Base-by-base conservation (phyloP, 78 protist genomes). In the Dictyostelium capitatum region DNA sequence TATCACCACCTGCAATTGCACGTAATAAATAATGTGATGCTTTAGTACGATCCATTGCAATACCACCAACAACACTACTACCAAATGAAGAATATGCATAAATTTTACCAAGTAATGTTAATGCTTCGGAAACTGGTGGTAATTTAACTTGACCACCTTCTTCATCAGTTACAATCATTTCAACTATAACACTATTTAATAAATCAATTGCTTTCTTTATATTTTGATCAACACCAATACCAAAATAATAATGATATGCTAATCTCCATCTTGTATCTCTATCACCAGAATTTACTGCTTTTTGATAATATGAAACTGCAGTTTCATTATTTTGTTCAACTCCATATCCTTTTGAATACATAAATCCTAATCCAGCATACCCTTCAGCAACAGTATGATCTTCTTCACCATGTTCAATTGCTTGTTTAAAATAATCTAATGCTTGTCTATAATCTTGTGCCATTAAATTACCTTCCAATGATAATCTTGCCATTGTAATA, bases 401-500 rank as follows among this genome's bases (percentile, higher is more conserved):
- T 2, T 25, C 10, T 14, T 25, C 73, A 23, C 89, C 90, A 14
- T 82, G 80, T 32, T 79, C 82, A 6, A 83, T 94, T 6, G 97
- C 96, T 57, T 67, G 54, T 37, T 20, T 10, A 64, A 79, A 96
- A 83, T 84, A 92, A 19, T 59, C 59, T 6, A 73, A 50, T 46
- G 97, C 97, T 12, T 41, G 47, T 30, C 72, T 62, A 48, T 57
- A 81, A 74, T 92, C 93, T 83, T 91, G 97, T 59, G 47, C 74
- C 15, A 83, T 41, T 9, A 82, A 89, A 19, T 75, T 83, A 17
- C 98, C 98, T 30, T 77, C 79, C 30, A 74, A 43, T 79, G 95
- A 83, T 46, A 96, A 64, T 32, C 83, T 87, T 51, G 97, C 98
- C 96, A 96, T 75, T 30, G 96, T 91, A 65, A 65, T 30, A 19